These are phyloP conservation scores for Dioscorea dumetorum DNA, from an alignment of 106 monocot genomes.

Conservation along the genomic window DNA sequence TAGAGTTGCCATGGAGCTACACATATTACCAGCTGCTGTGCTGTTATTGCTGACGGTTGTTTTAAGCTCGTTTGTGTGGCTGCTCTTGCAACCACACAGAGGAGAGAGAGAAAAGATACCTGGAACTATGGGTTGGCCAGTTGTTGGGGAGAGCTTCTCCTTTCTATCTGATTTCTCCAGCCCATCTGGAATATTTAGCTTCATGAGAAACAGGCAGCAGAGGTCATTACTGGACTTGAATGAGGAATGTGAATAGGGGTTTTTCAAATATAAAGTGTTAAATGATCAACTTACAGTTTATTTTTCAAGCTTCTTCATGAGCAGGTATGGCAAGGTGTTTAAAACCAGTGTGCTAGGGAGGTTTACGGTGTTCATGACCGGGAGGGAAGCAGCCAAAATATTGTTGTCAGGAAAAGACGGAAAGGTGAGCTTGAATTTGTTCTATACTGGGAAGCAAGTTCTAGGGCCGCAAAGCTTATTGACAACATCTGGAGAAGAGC, in stretches of 20 bases:
- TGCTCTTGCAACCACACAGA: conserved; percentile 2
- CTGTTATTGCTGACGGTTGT: background rate
- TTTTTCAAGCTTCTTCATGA: background rate
- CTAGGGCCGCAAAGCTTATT: conserved; percentile 32
- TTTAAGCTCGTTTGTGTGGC: background rate
- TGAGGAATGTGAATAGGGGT: no score
- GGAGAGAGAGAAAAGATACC: conserved; percentile 20
- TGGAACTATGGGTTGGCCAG: conserved; percentile 25
- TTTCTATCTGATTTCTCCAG: conserved; percentile 19
- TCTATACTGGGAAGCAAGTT: conserved; percentile 34
- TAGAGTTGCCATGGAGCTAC: no score
- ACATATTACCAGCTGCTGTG: background rate
- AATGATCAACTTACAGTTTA: background rate
- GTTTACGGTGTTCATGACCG: conserved; percentile 24
- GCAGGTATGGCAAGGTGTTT: conserved; percentile 33
- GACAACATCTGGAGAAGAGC: conserved; percentile 23
- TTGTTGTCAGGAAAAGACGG: conserved; percentile 31
- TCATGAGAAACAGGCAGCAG: conserved; percentile 21
- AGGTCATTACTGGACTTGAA: background rate
- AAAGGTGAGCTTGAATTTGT: conserved; percentile 21
- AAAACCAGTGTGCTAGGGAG: conserved; percentile 31
- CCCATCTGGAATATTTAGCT: conserved; percentile 24
- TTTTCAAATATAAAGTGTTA: no score
- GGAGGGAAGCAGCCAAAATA: conserved; percentile 29
- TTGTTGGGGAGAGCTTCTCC: conserved; percentile 25